Conservation (phyloP, 2,329 filamentous ascomycete species). For the Gliomastix tumulicola region DNA sequence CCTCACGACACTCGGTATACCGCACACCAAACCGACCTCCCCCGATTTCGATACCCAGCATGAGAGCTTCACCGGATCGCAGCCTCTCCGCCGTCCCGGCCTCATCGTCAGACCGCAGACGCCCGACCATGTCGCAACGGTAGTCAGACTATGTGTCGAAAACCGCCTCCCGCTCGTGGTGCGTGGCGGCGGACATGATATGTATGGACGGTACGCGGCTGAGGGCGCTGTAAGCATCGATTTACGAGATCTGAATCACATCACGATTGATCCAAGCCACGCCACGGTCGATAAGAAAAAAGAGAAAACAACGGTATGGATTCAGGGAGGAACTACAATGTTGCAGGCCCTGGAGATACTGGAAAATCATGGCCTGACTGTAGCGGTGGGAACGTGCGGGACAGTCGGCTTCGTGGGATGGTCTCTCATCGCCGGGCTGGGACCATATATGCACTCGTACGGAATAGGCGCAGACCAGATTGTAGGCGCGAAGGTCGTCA, state of each 20-base stretch:
- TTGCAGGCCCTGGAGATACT: constrained; percentile 5
- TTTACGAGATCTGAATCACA: constrained; percentile 6
- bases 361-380: constrained; percentile 6
- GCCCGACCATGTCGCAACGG: too few species aligned
- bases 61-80: too few species aligned
- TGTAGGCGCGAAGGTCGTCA: constrained; percentile 17
- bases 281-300: too few species aligned
- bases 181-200: constrained; percentile 8
- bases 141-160: too few species aligned
- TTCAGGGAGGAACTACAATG: constrained; percentile 9
- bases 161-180: too few species aligned
- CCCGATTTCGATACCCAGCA: too few species aligned
- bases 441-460: constrained; percentile 14
- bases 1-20: too few species aligned
- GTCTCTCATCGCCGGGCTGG: constrained; percentile 26
- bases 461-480: constrained; percentile 29
- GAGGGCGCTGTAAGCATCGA: constrained; percentile 8
- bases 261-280: constrained; percentile 3
- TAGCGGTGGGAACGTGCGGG: constrained; percentile 3
- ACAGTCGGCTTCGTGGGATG: constrained; percentile 24
- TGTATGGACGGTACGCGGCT: constrained; percentile 1
- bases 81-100: too few species aligned
- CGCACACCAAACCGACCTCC: too few species aligned
- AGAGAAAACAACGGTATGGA: constrained; percentile 5
- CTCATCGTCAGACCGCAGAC: too few species aligned